A percentile compares a stretch with the other conserved stretches of the same genome.
phyloP scores from a whole-genome alignment of 2,329 filamentous ascomycete genomes.

The Rhexocercosporidium sp. region DNA sequence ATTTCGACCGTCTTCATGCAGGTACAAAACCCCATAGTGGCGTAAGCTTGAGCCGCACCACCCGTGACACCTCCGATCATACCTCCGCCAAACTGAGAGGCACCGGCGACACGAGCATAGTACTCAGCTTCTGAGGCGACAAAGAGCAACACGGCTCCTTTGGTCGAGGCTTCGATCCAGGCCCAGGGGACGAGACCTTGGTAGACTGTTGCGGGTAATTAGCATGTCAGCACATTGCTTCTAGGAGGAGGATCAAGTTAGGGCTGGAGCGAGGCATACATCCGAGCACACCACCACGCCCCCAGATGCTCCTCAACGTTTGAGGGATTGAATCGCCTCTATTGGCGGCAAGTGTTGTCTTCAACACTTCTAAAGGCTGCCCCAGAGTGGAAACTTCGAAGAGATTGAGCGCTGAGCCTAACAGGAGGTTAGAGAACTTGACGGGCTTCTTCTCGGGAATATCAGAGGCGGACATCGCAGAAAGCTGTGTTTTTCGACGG shows the following conservation, averaged over 20 bases:
- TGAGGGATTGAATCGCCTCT: slow-evolving; percentile 83
- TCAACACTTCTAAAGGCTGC: slow-evolving; percentile 95
- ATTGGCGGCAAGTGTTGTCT: slow-evolving; percentile 99
- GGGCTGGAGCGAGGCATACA: slow-evolving; percentile 81
- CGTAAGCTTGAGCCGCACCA: slow-evolving; percentile 96
- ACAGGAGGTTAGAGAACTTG: slow-evolving; percentile 98
- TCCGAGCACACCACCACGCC: slow-evolving; percentile 88
- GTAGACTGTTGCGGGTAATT: slow-evolving; percentile 94
- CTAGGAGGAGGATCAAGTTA: too few relatives aligned
- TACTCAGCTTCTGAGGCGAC: slow-evolving; percentile 98
- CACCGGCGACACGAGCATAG: slow-evolving; percentile 83
- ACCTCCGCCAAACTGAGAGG: slow-evolving; percentile 89
- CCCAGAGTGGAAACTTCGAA: slow-evolving; percentile 60
- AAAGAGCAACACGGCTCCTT: slow-evolving; percentile 98
- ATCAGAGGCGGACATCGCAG: too few relatives aligned
- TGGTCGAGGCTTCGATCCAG: slow-evolving; percentile 99
- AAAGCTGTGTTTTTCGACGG: too few relatives aligned
- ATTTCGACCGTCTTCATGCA: slow-evolving; percentile 99
- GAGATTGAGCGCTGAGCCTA: slow-evolving; percentile 44
- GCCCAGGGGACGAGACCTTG: slow-evolving; percentile 99
- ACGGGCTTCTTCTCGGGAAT: slow-evolving; percentile 98
- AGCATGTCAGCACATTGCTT: too few relatives aligned
- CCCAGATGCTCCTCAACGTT: slow-evolving; percentile 88
- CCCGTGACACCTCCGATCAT: slow-evolving; percentile 91
- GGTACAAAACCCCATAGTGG: slow-evolving; percentile 99